Evolutionary conservation across 345 rosid genomes (phyloP).

Genomic region (Syzygium grande): DNA sequence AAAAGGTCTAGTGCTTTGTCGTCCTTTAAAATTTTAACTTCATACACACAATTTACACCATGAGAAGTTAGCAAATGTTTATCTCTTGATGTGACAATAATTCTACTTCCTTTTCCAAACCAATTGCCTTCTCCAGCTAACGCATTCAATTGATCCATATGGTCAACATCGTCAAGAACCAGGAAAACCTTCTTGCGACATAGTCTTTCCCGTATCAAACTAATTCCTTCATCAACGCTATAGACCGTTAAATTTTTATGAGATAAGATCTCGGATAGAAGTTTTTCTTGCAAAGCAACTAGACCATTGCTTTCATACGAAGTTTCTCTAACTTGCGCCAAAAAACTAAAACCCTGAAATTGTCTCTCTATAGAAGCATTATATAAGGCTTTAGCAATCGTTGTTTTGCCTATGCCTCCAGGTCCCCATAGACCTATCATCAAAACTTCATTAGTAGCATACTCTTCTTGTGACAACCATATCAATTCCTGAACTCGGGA

Average conservation of each 20-base stretch:
- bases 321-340: background rate
- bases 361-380: background rate
- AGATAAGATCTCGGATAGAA: background rate
- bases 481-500: background rate
- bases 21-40: fast-evolving
- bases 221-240: fast-evolving
- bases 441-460: background rate
- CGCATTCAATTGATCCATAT: fast-evolving
- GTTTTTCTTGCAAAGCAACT: background rate
- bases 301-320: background rate
- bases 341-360: background rate
- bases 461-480: background rate
- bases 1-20: background rate
- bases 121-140: background rate
- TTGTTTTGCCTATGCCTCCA: background rate
- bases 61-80: background rate
- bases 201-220: background rate
- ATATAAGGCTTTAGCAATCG: background rate
- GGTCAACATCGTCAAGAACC: background rate
- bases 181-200: background rate
- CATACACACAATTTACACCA: fast-evolving
- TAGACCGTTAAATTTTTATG: background rate
- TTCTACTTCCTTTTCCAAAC: background rate
- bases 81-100: background rate
- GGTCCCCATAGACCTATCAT: background rate